These are phyloP conservation scores for Fusarium setosum DNA, from an alignment of 2,329 filamentous ascomycete species.

Conservation along the genomic window DNA sequence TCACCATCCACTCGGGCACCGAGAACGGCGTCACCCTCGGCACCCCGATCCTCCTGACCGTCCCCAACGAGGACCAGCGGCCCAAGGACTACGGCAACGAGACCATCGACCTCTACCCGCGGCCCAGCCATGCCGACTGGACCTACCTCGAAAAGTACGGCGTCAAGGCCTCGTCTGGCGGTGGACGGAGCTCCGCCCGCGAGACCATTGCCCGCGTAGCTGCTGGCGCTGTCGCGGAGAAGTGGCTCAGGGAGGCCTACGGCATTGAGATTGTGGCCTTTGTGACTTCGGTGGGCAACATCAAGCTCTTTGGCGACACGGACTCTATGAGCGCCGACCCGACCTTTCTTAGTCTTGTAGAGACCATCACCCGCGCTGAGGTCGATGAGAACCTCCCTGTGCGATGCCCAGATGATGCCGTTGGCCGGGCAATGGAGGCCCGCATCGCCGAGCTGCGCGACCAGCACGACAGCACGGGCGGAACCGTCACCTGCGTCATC, in stretches of 20 bases:
- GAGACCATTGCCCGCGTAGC: constrained; percentile 96
- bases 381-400: constrained; percentile 90
- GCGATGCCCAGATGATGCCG: constrained; percentile 80
- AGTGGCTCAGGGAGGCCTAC: constrained; percentile 84
- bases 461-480: constrained; percentile 88
- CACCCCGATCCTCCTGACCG: constrained; percentile 82
- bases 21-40: constrained; percentile 92
- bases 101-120: constrained; percentile 92
- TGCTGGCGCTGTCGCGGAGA: constrained; percentile 91
- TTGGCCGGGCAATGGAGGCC: constrained; percentile 78
- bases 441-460: constrained; percentile 83
- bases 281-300: constrained; percentile 82
- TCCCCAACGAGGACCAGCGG: constrained; percentile 92
- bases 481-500: constrained; percentile 94
- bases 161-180: constrained; percentile 89
- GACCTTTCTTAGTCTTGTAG: constrained; percentile 78
- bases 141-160: constrained; percentile 98
- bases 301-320: constrained; percentile 47
- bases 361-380: constrained; percentile 62
- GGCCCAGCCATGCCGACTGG: constrained; percentile 94
- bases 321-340: constrained; percentile 77
- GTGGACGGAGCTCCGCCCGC: constrained; percentile 89
- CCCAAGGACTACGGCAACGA: constrained; percentile 90
- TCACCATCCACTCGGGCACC: constrained; percentile 92
- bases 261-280: constrained; percentile 93